These are phyloP conservation scores for Microcyclospora pomicola DNA, from an alignment of 2,329 filamentous ascomycete species.

Conservation along the genomic window DNA sequence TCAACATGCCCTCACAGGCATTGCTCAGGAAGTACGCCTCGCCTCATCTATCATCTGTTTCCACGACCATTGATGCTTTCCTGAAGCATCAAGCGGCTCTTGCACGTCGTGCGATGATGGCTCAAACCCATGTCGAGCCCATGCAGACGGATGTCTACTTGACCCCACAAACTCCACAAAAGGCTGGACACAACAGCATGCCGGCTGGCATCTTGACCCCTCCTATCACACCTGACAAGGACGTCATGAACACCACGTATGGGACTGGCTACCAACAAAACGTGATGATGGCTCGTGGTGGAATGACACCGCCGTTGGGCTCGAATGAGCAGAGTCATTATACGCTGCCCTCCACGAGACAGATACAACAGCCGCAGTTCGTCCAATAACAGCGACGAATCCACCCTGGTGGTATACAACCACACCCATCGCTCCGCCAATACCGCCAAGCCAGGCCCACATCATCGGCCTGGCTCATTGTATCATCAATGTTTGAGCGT, in stretches of 20 bases:
- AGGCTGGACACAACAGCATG: constrained; percentile 51
- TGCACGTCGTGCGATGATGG: constrained; percentile 12
- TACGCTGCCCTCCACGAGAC: background rate
- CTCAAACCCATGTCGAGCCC: constrained; percentile 15
- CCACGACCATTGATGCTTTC: constrained; percentile 52
- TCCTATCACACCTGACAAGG: constrained; percentile 64
- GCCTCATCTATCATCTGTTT: constrained; percentile 50
- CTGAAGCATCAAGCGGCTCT: constrained; percentile 43
- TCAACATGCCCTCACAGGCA: constrained; percentile 54
- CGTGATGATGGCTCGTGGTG: no score
- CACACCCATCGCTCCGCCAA: background rate
- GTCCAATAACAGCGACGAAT: constrained; percentile 10
- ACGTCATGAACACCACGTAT: constrained; percentile 11
- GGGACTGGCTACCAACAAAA: no score
- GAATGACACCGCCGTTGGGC: no score
- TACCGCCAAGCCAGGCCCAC: no score
- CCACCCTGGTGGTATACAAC: constrained; percentile 1
- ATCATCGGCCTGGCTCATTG: constrained; percentile 4
- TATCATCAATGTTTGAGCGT: constrained; percentile 17
- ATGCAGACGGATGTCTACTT: constrained; percentile 28
- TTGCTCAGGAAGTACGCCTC: constrained; percentile 56
- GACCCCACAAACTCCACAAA: constrained; percentile 67
- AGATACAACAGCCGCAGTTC: constrained; percentile 18
- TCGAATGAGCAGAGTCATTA: no score
- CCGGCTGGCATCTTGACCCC: constrained; percentile 70